Base-by-base conservation (phyloP, 768 basidiomycete species). In the Lactifluus piperatus region DNA sequence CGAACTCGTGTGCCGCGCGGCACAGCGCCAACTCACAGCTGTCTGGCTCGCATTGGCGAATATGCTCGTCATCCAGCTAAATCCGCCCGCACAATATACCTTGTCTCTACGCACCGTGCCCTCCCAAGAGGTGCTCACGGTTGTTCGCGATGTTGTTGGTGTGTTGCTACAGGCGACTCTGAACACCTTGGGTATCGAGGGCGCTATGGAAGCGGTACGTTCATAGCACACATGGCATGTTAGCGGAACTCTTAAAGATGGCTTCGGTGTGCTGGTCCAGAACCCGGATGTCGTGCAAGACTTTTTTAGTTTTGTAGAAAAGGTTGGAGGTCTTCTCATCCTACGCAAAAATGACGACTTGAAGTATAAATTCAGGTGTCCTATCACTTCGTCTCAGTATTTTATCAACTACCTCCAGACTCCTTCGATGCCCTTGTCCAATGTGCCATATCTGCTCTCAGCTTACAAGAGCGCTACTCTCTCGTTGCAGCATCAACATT, bases 271-370 rank as follows among this genome's bases (percentile, higher is more conserved):
- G 18, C 26, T 24, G 16, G 14, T 43, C 14, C 34, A 95, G 91
- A 91, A 95, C 67, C 93, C 94, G 0, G 94, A 95, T 69, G 81
- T 95, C 27, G 90, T 92, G 16, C 91, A 93, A 68, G 84, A 84
- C 26, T 94, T 94, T 71, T 95, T 94, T 71, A 78, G 78, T 9
- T 94, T 84, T 68, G 79, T 89, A 76, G 89, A 91, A 46, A 79
- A 81, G 46, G 89, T 90, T 61, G 48, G 80, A 34, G 5, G 45
- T 41, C 4, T 7, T 4, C n/a, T 32, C 39, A 16, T 9, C 16
- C 1, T 24, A 22, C 6, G 18, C n/a, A 16, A 5, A 37, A 27
- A 18, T 10, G 22, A 51, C 24, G 49, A 54, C 22, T 57, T 56
- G 0, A 29, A 26, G 29, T 14, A 18, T 50, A 30, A 26, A n/a